Percentiles rank a stretch among this genome's conserved stretches.
These are phyloP conservation scores for Neonothopanus nambi DNA, from an alignment of 1,284 basidiomycete genomes.

Conservation along the genomic window DNA sequence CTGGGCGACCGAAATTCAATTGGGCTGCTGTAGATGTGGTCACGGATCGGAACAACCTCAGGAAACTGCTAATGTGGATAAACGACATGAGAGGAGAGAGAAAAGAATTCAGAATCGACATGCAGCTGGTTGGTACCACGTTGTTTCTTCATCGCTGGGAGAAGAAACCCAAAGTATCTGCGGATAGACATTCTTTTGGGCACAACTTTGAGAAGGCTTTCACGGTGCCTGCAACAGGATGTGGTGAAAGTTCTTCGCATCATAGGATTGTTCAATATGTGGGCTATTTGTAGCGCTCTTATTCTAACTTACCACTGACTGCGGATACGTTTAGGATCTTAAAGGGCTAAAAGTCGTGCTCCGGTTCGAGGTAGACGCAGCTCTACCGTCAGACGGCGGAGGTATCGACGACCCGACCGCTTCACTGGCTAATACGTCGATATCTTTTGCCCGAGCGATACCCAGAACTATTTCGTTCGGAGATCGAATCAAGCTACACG, in stretches of 20 bases:
- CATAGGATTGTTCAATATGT: constrained; percentile 56
- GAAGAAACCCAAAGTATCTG: constrained; percentile 32
- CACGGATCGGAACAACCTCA: constrained; percentile 57
- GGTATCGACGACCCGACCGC: constrained; percentile 37
- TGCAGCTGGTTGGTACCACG: constrained; percentile 51
- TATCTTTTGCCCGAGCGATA: not conserved
- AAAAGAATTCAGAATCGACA: constrained; percentile 56
- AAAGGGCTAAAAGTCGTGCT: constrained; percentile 51
- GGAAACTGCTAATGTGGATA: constrained; percentile 58
- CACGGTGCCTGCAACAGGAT: constrained; percentile 41
- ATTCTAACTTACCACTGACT: not conserved
- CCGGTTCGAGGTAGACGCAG: constrained; percentile 51
- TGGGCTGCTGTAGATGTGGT: constrained; percentile 54
- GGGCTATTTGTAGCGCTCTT: constrained; percentile 18
- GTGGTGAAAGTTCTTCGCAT: constrained; percentile 44
- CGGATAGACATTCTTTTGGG: constrained; percentile 41
- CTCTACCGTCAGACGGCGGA: constrained; percentile 24
- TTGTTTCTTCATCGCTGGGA: constrained; percentile 57
- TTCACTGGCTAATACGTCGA: constrained; percentile 23
- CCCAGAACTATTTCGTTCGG: not conserved
- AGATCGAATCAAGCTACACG: constrained; percentile 34
- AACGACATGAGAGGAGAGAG: constrained; percentile 23
- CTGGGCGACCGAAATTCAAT: constrained; percentile 37
- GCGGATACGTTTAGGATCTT: constrained; percentile 36
- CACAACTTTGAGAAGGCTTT: constrained; percentile 51